These are phyloP conservation scores for Ceratobasidium sp. DNA, from an alignment of 1,284 basidiomycete genomes.

Conservation along the genomic window DNA sequence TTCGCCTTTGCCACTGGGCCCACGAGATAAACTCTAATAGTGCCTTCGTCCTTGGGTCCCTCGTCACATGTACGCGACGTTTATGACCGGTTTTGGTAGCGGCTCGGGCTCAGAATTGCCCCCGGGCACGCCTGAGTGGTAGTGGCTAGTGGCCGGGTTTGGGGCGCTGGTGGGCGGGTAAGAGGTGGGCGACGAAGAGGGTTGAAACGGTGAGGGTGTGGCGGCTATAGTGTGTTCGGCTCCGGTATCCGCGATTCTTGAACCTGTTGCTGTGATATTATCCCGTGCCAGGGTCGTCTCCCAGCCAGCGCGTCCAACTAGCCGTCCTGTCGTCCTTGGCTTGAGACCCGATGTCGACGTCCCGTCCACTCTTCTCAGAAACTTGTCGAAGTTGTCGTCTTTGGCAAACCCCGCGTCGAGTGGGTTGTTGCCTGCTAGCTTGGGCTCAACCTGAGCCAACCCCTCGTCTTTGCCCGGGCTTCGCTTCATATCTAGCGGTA, in stretches of 20 bases:
- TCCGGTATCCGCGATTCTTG: too few relatives aligned
- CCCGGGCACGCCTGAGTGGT: background rate
- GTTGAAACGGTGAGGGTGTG: too few relatives aligned
- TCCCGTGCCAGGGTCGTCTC: too few relatives aligned
- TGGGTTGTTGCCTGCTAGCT: background rate
- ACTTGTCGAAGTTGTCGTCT: too few relatives aligned
- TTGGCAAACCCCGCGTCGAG: too few relatives aligned
- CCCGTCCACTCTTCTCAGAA: too few relatives aligned
- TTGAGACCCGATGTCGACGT: too few relatives aligned
- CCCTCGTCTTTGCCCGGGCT: background rate
- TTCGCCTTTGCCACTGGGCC: background rate
- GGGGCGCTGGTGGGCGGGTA: too few relatives aligned
- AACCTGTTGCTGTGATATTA: too few relatives aligned
- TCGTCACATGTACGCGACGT: conserved; percentile 22
- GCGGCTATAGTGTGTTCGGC: too few relatives aligned
- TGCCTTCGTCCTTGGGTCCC: background rate
- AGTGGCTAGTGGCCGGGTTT: background rate
- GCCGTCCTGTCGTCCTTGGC: too few relatives aligned
- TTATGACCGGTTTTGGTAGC: conserved; percentile 26
- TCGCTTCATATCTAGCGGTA: background rate
- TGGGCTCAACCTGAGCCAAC: background rate
- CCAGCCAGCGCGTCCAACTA: too few relatives aligned
- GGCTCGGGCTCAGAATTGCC: background rate
- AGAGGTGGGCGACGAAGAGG: background rate
- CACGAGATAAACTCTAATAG: background rate